Percentiles rank a stretch among this genome's conserved stretches.
phyloP scores from a whole-genome alignment of 495 filamentous ascomycete genomes.

The Penicillium daleae region DNA sequence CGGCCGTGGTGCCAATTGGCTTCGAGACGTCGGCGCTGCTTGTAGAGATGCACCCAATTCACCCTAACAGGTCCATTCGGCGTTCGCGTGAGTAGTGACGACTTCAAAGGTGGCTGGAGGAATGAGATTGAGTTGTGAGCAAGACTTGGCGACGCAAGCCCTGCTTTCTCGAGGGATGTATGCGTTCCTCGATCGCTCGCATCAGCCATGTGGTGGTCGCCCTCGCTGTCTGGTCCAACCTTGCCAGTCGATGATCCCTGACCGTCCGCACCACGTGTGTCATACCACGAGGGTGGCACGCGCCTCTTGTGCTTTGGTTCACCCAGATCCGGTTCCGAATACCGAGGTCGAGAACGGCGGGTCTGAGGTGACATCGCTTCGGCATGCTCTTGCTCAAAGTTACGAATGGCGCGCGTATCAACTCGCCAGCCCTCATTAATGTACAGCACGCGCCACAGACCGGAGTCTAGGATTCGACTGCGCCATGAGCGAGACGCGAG shows the following conservation, averaged over 20 bases:
- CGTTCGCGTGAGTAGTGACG: constrained; percentile 39
- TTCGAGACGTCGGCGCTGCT: constrained; percentile 81
- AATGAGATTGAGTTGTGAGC: constrained; percentile 17
- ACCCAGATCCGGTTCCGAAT: constrained; percentile 49
- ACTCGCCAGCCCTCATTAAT: constrained; percentile 82
- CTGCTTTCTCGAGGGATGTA: constrained; percentile 13
- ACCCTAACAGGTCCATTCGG: constrained; percentile 42
- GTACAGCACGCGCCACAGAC: constrained; percentile 84
- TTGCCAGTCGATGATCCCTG: constrained; percentile 7
- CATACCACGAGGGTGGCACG: constrained; percentile 46
- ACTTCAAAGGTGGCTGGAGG: constrained; percentile 30
- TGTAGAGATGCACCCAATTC: constrained; percentile 75
- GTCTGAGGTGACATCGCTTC: constrained; percentile 45
- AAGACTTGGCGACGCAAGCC: constrained; percentile 12
- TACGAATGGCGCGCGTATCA: constrained; percentile 63
- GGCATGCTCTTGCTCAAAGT: constrained; percentile 66
- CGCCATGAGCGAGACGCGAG: constrained; percentile 82
- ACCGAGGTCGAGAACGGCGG: constrained; percentile 49
- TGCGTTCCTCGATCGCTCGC: constrained; percentile 31
- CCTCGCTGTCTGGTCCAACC: constrained; percentile 51
- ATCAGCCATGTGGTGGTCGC: constrained; percentile 53
- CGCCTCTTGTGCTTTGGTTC: constrained; percentile 58
- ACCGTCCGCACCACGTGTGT: constrained; percentile 34
- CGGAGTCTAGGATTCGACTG: constrained; percentile 75
- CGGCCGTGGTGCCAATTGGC: constrained; percentile 87